phyloP scores from a whole-genome alignment of 148 eudicot genomes.

The Camellia granthamiana region DNA sequence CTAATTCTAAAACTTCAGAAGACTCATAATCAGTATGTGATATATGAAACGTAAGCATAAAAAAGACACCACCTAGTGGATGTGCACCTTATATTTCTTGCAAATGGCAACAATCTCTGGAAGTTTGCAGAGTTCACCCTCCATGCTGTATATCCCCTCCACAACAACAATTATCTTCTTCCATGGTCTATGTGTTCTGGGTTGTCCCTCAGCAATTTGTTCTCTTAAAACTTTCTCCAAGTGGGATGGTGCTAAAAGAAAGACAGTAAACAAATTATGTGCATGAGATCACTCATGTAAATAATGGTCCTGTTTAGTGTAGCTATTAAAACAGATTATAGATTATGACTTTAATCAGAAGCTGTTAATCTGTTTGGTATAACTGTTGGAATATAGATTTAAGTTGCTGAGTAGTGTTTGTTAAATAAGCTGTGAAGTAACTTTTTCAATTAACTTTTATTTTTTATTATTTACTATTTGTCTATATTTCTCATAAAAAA shows the following conservation, averaged over 20 bases:
- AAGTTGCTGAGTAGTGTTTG: too few relatives aligned
- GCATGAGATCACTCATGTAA: background rate
- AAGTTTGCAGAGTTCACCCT: constrained; percentile 95
- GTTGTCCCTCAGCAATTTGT: constrained; percentile 92
- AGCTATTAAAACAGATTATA: too few relatives aligned
- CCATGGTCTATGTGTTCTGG: constrained; percentile 99
- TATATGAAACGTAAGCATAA: background rate
- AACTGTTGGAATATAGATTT: too few relatives aligned
- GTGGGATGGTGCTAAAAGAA: constrained; percentile 71
- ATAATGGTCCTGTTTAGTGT: too few relatives aligned
- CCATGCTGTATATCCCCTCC: constrained; percentile 99
- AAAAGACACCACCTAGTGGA: background rate
- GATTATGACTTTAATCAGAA: too few relatives aligned
- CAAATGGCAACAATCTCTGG: constrained; percentile 94
- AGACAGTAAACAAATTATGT: constrained; percentile 1
- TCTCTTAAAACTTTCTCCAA: constrained; percentile 86
- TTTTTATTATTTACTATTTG: too few relatives aligned
- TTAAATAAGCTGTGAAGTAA: too few relatives aligned
- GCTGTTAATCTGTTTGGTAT: too few relatives aligned
- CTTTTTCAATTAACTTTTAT: too few relatives aligned
- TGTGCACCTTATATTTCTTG: constrained; percentile 89
- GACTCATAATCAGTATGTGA: background rate
- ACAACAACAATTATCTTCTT: constrained; percentile 93
- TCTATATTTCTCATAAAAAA: too few relatives aligned
- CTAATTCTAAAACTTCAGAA: background rate